phyloP scores from a whole-genome alignment of 2,329 filamentous ascomycete genomes.

The Fusarium fujikuroi region DNA sequence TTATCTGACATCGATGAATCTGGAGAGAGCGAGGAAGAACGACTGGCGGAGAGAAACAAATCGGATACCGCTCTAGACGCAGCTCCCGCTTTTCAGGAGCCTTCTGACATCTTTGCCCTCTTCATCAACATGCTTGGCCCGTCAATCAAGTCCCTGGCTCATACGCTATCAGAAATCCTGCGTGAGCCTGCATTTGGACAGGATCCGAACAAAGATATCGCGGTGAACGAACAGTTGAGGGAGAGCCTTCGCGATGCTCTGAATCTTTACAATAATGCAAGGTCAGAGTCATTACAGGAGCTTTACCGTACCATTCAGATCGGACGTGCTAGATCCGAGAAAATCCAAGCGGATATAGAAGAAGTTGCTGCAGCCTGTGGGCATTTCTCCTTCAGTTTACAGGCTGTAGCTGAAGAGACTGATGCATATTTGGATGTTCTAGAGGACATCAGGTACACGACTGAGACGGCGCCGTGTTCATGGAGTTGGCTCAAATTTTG shows the following conservation, averaged over 20 bases:
- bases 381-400: constrained; percentile 92
- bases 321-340: constrained; percentile 73
- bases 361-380: constrained; percentile 98
- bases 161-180: constrained; percentile 88
- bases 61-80: constrained; percentile 47
- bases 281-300: constrained; percentile 78
- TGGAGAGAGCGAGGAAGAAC: constrained; percentile 65
- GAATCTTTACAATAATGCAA: constrained; percentile 78
- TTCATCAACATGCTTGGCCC: constrained; percentile 92
- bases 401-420: constrained; percentile 92
- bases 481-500: constrained; percentile 93
- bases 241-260: constrained; percentile 84
- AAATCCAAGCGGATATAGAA: constrained; percentile 91
- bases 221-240: constrained; percentile 81
- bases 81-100: constrained; percentile 61
- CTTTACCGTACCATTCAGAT: constrained; percentile 85
- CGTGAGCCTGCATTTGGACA: constrained; percentile 85
- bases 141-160: constrained; percentile 95
- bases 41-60: constrained; percentile 44
- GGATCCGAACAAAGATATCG: constrained; percentile 73
- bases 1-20: constrained; percentile 73
- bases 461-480: constrained; percentile 68
- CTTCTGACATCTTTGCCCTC: constrained; percentile 88
- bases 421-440: constrained; percentile 83
- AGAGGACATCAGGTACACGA: constrained; percentile 82